A percentile compares a stretch with the other conserved stretches of the same genome.
phyloP scores from a whole-genome alignment of 2,329 filamentous ascomycete genomes.

The Hirsutella minnesotensis region DNA sequence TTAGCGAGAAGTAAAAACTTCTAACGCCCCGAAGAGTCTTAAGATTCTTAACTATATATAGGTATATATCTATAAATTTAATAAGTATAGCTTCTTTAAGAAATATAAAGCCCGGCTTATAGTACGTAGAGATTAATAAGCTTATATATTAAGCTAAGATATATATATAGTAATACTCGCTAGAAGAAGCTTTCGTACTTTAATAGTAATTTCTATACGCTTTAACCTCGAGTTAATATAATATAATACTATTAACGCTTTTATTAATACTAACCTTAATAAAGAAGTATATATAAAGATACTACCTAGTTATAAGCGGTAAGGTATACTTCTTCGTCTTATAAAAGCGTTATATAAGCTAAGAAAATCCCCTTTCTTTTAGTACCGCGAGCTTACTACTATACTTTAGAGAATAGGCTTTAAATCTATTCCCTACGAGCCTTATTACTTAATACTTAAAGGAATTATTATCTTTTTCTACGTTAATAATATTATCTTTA shows the following conservation, averaged over 20 bases:
- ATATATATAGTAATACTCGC: constrained; percentile 3
- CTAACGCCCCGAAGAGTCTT: no score
- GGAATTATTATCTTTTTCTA: no score
- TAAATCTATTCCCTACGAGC: not conserved
- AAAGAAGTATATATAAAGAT: constrained; percentile 2
- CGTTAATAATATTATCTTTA: not conserved
- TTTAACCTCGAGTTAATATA: constrained; percentile 3
- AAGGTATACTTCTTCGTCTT: not conserved
- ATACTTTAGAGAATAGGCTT: not conserved
- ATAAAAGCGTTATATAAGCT: not conserved
- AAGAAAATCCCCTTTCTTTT: not conserved
- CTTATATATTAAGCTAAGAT: not conserved
- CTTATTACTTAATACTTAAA: not conserved
- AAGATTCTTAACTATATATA: no score
- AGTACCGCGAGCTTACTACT: not conserved
- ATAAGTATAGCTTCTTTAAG: constrained; percentile 4
- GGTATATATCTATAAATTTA: not conserved
- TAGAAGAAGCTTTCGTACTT: not conserved
- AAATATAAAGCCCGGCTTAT: no score
- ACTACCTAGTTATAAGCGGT: not conserved
- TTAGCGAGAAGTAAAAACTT: no score
- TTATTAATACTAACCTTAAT: constrained; percentile 2
- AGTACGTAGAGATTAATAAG: constrained; percentile 1
- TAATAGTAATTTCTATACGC: constrained; percentile 3
- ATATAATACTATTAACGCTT: constrained; percentile 3